Evolutionary conservation across 2,329 filamentous ascomycete genomes (phyloP).

Genomic region (Westerdykella ornata): DNA sequence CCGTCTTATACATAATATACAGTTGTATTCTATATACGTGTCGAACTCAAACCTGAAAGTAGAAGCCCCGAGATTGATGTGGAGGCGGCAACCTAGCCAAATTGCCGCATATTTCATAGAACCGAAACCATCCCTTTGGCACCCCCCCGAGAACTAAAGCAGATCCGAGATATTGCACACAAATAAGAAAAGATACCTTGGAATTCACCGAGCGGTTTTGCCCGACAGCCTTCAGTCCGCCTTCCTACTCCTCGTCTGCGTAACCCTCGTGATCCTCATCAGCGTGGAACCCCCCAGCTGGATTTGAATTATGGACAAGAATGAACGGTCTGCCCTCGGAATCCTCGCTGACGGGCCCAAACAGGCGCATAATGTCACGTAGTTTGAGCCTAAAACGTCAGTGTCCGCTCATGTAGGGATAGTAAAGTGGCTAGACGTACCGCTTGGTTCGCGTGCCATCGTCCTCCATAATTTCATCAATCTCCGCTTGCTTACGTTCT

Average conservation of each 20-base stretch:
- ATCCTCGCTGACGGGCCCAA: constrained; percentile 40
- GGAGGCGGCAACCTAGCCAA: no score
- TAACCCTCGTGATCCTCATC: constrained; percentile 30
- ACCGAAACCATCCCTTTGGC: no score
- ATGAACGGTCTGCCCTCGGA: constrained; percentile 38
- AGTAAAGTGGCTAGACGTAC: constrained; percentile 9
- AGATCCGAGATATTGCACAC: no score
- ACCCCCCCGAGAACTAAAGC: no score
- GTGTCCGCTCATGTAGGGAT: background rate
- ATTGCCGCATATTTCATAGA: no score
- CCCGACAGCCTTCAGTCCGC: background rate
- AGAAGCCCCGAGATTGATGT: no score
- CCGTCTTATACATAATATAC: no score
- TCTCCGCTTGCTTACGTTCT: constrained; percentile 45
- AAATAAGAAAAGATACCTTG: no score
- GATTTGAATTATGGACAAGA: constrained; percentile 32
- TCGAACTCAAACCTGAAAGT: no score
- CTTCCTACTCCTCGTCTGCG: constrained; percentile 21
- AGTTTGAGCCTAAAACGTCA: constrained; percentile 24
- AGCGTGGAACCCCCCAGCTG: constrained; percentile 24
- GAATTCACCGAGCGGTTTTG: no score
- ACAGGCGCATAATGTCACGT: constrained; percentile 42
- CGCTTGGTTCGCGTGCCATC: constrained; percentile 26
- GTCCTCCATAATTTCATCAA: constrained; percentile 41
- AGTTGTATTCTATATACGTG: no score